phyloP scores from a whole-genome alignment of 805 yeast species.

The Saccharomycopsis malanga region DNA sequence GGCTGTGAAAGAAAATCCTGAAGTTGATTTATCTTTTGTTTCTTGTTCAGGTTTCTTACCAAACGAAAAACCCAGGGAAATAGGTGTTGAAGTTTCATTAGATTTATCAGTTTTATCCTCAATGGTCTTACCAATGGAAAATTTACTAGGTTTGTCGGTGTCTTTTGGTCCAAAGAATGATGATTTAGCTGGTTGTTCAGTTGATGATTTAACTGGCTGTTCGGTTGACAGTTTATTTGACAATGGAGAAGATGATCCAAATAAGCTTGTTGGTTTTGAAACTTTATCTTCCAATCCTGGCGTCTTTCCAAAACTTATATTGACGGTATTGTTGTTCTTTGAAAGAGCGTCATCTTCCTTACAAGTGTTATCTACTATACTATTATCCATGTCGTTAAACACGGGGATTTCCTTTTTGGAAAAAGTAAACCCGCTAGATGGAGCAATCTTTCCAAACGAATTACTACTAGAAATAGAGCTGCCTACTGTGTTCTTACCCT shows the following conservation, averaged over 20 bases:
- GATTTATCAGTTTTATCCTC: too few relatives aligned
- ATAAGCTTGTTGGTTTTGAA: background rate
- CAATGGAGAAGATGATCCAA: background rate
- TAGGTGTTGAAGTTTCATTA: background rate
- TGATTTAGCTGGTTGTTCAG: background rate
- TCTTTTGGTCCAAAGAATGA: background rate
- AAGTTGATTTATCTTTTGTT: background rate
- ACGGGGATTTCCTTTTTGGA: constrained; percentile 1
- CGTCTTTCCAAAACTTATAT: background rate
- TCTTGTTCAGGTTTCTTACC: background rate
- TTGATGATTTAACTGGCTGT: too few relatives aligned
- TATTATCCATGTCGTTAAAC: background rate
- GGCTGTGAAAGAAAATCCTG: background rate
- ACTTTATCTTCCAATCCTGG: background rate
- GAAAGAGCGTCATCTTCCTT: too few relatives aligned
- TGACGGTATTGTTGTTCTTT: background rate
- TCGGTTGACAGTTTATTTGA: background rate
- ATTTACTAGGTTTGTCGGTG: background rate
- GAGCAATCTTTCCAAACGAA: constrained; percentile 6
- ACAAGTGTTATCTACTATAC: too few relatives aligned
- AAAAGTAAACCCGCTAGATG: constrained; percentile 12
- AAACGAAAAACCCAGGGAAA: constrained; percentile 1
- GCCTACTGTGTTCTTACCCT: background rate
- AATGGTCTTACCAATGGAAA: background rate
- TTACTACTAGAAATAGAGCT: background rate